Evolutionary conservation across 306 rosid genomes (phyloP), one percentile per base, ranked within the genome.

Genomic region (Spatholobus suberectus): DNA sequence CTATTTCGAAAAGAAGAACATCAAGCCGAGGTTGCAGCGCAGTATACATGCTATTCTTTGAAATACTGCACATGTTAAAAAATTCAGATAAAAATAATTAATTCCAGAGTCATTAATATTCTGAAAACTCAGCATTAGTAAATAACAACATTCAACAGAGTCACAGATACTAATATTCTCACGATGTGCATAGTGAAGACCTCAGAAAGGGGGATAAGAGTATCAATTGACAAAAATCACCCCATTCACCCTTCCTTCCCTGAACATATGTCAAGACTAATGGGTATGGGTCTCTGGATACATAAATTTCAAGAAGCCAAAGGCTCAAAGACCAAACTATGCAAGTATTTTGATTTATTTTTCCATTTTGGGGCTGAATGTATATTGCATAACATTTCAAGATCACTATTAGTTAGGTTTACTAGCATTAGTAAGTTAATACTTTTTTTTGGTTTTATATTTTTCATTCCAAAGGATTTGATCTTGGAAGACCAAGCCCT

Each of bases 1-100:
- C 91, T 72, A 95, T 90, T 91, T 95, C 99, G 84, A 93, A 93
- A 82, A 95, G 98, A 77, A 95, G 93, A 82, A 83, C 89, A 92
- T 92, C 92, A 66, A 95, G 93, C 57, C 92, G 97, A 82, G 97
- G 92, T 79, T 95, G 98, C 90, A 95, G 91, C 89, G 86, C 82
- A 79, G 82, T 81, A 75, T 95, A 95, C 99, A 93, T 95, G 84
- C 87, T 87, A 70, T 85, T 93, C 93, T 93, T 95, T 13, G 99
- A 89, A 86, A 95, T 92, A 78, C 99, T 95, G 99, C 87, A 87
- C 10, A 41, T 73, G 75, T 23, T 76, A 15, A 71, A 75, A 80
- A 52, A 23, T 15, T 41, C 54, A 66, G 65, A 84, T 26, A 76
- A 72, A 58, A 65, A 43, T 0, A 34, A 73, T 24, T 47, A 81